Evolutionary conservation across 768 basidiomycete genomes (phyloP).

Genomic region (Calvatia gigantea): DNA sequence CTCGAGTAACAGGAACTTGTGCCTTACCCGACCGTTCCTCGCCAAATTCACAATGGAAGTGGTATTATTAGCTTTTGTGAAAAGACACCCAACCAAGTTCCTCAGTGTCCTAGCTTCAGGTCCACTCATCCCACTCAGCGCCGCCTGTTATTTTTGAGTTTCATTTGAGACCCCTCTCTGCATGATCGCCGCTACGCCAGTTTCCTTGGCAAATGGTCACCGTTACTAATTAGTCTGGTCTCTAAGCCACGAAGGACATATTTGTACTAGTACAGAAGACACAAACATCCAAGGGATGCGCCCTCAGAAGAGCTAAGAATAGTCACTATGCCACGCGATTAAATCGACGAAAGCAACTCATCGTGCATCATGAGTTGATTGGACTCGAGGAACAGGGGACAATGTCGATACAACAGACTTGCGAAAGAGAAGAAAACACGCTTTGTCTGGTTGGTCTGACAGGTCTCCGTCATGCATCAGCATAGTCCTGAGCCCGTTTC

Average conservation of each 20-base stretch:
- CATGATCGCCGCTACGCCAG: background rate
- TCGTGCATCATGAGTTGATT: constrained; percentile 7
- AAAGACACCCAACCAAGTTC: background rate
- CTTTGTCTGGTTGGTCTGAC: background rate
- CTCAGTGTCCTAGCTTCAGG: background rate
- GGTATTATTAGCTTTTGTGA: background rate
- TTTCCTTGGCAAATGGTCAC: background rate
- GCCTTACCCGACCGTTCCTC: background rate
- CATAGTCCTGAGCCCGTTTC: background rate
- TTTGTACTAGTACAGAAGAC: background rate
- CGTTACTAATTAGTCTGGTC: no score
- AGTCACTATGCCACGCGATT: background rate
- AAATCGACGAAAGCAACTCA: background rate
- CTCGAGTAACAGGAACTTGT: background rate
- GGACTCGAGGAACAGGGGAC: background rate
- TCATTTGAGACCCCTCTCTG: background rate
- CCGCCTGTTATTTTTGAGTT: background rate
- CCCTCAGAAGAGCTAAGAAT: constrained; percentile 2
- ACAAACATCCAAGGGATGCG: background rate
- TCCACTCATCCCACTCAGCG: background rate
- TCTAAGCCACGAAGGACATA: background rate
- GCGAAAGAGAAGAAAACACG: background rate
- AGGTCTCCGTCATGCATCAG: background rate
- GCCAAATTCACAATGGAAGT: background rate
- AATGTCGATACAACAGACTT: background rate